These are phyloP conservation scores for Multifurca ochricompacta DNA, from an alignment of 768 basidiomycete genomes.

Conservation along the genomic window DNA sequence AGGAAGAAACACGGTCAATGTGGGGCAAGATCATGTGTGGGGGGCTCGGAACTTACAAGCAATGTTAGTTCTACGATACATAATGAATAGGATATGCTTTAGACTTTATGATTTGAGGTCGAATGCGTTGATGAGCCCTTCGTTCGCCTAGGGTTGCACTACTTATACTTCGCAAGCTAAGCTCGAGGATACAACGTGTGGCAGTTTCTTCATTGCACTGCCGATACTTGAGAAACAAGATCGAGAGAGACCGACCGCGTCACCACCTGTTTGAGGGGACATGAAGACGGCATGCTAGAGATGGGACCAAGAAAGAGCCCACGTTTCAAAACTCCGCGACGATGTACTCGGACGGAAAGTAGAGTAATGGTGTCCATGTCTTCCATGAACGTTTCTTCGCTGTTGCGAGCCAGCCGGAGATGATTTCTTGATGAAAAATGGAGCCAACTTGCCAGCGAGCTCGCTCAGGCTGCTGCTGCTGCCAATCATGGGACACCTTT, in stretches of 20 bases:
- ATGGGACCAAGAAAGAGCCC: not conserved
- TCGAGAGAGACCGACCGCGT: not conserved
- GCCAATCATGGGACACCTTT: not conserved
- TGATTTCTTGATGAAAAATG: not conserved
- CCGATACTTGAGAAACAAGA: not conserved
- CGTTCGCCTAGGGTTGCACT: not conserved
- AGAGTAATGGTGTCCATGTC: not conserved
- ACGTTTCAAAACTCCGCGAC: not conserved
- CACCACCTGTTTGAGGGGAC: not conserved
- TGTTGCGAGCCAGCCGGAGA: not conserved
- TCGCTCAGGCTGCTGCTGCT: not conserved
- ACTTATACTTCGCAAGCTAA: conserved; percentile 3
- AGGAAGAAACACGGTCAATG: not conserved
- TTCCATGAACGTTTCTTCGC: not conserved
- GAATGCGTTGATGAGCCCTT: not conserved
- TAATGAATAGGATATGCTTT: not conserved
- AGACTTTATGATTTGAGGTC: not conserved
- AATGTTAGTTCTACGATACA: conserved; percentile 16
- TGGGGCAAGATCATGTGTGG: not conserved
- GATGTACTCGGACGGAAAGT: not conserved
- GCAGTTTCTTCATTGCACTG: not conserved
- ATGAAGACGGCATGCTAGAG: not conserved
- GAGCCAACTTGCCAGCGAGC: conserved; percentile 1
- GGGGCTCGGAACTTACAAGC: conserved; percentile 5
- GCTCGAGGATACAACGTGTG: conserved; percentile 6